These are phyloP conservation scores for Oxytropis ochrocephala DNA, from an alignment of 306 rosid species.

Conservation along the genomic window DNA sequence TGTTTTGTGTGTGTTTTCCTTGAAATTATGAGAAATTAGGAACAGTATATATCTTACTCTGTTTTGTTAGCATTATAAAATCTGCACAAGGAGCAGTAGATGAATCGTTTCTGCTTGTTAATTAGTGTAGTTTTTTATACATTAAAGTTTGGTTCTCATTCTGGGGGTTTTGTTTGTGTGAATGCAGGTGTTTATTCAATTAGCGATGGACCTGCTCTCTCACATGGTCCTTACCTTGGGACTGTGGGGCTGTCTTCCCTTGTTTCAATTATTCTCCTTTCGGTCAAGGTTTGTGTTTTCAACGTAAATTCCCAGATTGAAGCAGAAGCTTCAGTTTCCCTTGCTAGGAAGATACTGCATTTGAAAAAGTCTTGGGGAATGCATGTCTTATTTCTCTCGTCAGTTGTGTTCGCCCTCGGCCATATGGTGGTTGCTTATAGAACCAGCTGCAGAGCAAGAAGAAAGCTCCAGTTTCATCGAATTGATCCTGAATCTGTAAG, in stretches of 20 bases:
- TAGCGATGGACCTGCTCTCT: slow-evolving; percentile 86
- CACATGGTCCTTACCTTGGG: slow-evolving; percentile 96
- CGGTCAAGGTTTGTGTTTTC: slow-evolving; percentile 84
- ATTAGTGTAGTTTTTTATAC: not conserved
- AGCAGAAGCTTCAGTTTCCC: slow-evolving; percentile 75
- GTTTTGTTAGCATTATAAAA: no score
- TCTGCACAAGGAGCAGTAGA: not conserved
- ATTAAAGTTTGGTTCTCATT: not conserved
- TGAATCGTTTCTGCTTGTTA: not conserved
- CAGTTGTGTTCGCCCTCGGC: slow-evolving; percentile 94
- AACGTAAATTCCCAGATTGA: slow-evolving; percentile 79
- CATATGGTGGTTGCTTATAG: slow-evolving; percentile 94
- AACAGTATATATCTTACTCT: no score
- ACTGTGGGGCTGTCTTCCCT: slow-evolving; percentile 76
- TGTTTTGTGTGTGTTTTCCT: not conserved
- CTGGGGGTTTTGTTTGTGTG: slow-evolving; percentile 3
- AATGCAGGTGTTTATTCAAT: slow-evolving; percentile 81
- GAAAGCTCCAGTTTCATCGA: slow-evolving; percentile 81
- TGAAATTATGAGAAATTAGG: not conserved
- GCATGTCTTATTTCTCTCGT: slow-evolving; percentile 91
- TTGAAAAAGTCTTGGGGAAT: slow-evolving; percentile 98
- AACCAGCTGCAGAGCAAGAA: slow-evolving; percentile 94
- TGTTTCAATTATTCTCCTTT: slow-evolving; percentile 68
- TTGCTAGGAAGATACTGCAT: slow-evolving; percentile 70
- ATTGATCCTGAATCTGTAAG: slow-evolving; percentile 94